These are phyloP conservation scores for Russula sp. DNA, from an alignment of 768 basidiomycete genomes.

Conservation along the genomic window DNA sequence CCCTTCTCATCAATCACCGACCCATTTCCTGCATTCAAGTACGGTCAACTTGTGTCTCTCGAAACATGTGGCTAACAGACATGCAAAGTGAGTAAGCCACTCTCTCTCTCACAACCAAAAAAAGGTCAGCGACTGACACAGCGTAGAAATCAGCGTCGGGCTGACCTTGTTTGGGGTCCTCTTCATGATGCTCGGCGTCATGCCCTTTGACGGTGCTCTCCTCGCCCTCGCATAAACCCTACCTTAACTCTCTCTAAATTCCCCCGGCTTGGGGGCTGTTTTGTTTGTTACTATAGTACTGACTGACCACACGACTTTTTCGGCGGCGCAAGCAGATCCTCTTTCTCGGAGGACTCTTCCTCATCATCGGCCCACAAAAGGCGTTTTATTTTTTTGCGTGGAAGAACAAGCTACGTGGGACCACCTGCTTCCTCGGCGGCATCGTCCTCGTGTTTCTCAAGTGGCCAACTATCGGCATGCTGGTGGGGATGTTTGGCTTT, in stretches of 20 bases:
- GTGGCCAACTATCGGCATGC: conserved; percentile 90
- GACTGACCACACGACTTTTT: too few relatives aligned
- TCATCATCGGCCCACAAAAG: conserved; percentile 96
- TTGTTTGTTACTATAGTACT: too few relatives aligned
- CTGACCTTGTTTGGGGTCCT: conserved; percentile 91
- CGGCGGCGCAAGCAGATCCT: conserved; percentile 55
- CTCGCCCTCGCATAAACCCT: conserved; percentile 61
- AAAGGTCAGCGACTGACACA: neutral
- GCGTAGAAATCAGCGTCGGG: conserved; percentile 91
- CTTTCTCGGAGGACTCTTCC: conserved; percentile 88
- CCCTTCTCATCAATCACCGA: too few relatives aligned
- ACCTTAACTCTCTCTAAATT: too few relatives aligned
- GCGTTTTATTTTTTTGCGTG: conserved; percentile 98
- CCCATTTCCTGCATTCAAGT: too few relatives aligned
- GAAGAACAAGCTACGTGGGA: conserved; percentile 90
- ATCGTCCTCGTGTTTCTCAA: conserved; percentile 92
- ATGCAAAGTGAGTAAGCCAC: conserved; percentile 47
- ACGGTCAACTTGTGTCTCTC: too few relatives aligned
- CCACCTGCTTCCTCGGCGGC: conserved; percentile 81
- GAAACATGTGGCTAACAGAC: conserved; percentile 57
- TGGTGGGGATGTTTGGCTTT: too few relatives aligned
- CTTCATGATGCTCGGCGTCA: conserved; percentile 94
- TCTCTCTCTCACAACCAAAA: neutral
- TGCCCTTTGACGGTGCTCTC: conserved; percentile 93
- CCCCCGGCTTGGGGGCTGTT: too few relatives aligned